Base-by-base conservation (phyloP, 495 filamentous ascomycete genomes). In the Aspergillus funiculosus region DNA sequence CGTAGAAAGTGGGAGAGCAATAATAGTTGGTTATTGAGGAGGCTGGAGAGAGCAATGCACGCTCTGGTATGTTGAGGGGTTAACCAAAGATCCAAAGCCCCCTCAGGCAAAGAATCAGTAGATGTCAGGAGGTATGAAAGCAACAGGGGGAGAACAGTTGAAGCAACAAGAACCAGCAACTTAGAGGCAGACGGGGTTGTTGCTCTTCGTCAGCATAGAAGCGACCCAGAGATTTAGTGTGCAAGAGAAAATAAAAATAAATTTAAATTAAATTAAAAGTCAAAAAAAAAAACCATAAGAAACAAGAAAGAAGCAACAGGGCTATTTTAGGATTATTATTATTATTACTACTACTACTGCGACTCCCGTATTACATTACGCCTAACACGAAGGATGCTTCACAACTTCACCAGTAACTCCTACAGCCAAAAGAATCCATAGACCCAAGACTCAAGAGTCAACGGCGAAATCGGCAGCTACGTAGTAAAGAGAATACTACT, bases 251-350 rank as follows among this genome's bases (percentile, higher is more conserved):
- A 35, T 46, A 22, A 39, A 29, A 48, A 20, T 15, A 32, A 26
- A 40, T 37, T 36, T 38, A 9, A 14, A 43, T 4, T 15, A 43
- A 42, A 40, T 2, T 20, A 10, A 43, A 46, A 26, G 26, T 29
- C 36, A 19, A 34, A 21, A 22, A 30, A 38, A 28, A 30, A 38
- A 14, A 25, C n/a, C 18, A 39, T 43, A 31, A 51, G 32, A 31
- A 48, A 41, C 25, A 34, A 20, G 40, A 40, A 43, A 51, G 43
- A 35, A 41, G 20, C 31, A 32, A 45, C 13, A 41, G 35, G 28
- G 37, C 54, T 57, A 57, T 43, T 57, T 57, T 52, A 47, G 47
- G 50, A 53, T 37, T 38, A n/a, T n/a, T n/a, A n/a, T n/a, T n/a
- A n/a, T n/a, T n/a, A n/a, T n/a, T n/a, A n/a, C n/a, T n/a, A n/a